Conservation (phyloP, 306 rosid genomes). For the Sphenostylis stenocarpa region DNA sequence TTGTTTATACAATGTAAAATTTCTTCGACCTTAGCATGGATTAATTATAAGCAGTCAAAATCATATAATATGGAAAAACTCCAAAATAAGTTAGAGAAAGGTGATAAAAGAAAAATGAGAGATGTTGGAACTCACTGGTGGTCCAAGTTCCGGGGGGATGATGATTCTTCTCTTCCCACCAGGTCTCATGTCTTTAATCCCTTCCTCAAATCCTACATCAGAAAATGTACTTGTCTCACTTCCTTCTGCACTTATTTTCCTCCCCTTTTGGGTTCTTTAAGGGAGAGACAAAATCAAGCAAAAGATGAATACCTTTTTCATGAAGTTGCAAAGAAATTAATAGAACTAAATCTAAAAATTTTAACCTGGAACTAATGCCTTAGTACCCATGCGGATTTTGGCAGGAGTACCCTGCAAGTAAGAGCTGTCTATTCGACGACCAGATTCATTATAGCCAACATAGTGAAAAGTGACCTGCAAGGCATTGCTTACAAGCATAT, state of each 20-base stretch:
- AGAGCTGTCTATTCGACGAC: constrained; percentile 96
- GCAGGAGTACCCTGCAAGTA: constrained; percentile 92
- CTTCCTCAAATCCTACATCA: constrained; percentile 93
- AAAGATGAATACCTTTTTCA: not conserved
- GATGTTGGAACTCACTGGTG: constrained; percentile 69
- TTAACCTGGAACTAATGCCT: constrained; percentile 90
- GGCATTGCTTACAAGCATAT: constrained; percentile 8
- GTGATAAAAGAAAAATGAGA: constrained; percentile 24
- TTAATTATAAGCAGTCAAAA: constrained; percentile 1
- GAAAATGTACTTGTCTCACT: constrained; percentile 1
- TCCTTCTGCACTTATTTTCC: constrained; percentile 2
- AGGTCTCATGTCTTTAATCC: constrained; percentile 86
- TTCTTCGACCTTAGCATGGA: not conserved
- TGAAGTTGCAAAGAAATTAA: constrained; percentile 21
- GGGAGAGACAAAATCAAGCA: constrained; percentile 1
- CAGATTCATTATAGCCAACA: constrained; percentile 90
- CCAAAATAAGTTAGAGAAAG: not conserved
- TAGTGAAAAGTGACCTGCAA: constrained; percentile 90
- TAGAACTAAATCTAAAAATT: not conserved
- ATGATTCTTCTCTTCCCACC: constrained; percentile 96
- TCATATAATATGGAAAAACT: not conserved
- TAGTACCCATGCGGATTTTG: constrained; percentile 90
- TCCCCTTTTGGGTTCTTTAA: not conserved
- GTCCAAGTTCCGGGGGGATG: constrained; percentile 97
- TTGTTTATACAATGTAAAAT: not conserved